Percentiles rank a stretch among this genome's conserved stretches.
Conservation (phyloP, 768 basidiomycete species). For the Lentinula sp. region DNA sequence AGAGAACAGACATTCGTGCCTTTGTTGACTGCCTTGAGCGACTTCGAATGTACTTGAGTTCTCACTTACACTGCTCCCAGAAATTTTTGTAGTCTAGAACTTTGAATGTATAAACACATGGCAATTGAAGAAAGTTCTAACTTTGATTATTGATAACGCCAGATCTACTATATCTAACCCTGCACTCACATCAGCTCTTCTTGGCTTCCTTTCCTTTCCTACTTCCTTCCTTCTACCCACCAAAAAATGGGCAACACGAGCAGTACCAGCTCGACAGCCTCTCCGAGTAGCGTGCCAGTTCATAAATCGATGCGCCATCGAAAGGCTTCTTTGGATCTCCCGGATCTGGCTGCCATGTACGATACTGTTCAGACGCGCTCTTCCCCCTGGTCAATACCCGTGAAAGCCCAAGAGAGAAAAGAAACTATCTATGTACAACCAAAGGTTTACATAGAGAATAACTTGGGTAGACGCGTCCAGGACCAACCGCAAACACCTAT, state of each 20-base stretch:
- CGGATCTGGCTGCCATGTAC: background rate
- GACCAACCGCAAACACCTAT: background rate
- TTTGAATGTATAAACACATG: background rate
- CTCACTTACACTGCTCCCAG: background rate
- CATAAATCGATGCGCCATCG: slow-evolving; percentile 1
- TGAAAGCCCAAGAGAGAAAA: background rate
- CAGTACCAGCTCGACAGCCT: background rate
- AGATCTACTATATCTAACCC: background rate
- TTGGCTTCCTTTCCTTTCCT: background rate
- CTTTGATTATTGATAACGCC: background rate
- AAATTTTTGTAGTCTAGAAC: background rate
- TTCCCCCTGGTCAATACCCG: background rate
- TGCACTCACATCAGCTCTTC: background rate
- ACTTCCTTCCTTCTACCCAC: background rate
- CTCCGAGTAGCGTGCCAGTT: background rate
- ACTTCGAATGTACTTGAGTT: background rate
- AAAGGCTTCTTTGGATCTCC: slow-evolving; percentile 3
- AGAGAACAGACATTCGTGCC: background rate
- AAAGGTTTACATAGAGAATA: background rate
- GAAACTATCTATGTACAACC: background rate
- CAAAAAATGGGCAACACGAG: background rate
- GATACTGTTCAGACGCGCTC: background rate
- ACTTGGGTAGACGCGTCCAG: background rate
- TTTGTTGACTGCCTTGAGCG: background rate
- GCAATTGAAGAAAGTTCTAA: background rate